Percentiles rank a stretch among this genome's conserved stretches.
Conservation (phyloP, 371 early-diverging fungal species). For the Rhizomucor pusillus region DNA sequence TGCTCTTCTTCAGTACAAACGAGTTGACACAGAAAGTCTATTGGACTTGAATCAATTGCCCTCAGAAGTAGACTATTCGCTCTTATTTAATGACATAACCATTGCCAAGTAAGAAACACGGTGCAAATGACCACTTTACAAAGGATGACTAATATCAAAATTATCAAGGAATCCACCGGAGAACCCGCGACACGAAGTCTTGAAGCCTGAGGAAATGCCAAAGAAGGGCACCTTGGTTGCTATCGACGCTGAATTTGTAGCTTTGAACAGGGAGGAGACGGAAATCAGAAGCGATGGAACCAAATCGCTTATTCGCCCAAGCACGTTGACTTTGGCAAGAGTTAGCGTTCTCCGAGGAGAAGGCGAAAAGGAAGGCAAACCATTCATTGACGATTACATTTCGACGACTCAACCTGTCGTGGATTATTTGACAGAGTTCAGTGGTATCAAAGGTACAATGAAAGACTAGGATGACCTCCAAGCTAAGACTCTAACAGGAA, state of each 20-base stretch:
- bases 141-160: no score
- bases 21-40: slow-evolving; percentile 46
- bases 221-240: slow-evolving; percentile 72
- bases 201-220: slow-evolving; percentile 62
- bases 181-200: slow-evolving; percentile 46
- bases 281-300: slow-evolving; percentile 93
- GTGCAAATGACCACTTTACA: slow-evolving; percentile 7
- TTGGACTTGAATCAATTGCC: slow-evolving; percentile 35
- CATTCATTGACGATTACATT: slow-evolving; percentile 96
- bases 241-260: slow-evolving; percentile 95
- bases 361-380: slow-evolving; percentile 66
- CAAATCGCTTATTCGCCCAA: slow-evolving; percentile 76
- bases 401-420: slow-evolving; percentile 77
- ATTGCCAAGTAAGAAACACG: slow-evolving; percentile 32
- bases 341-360: slow-evolving; percentile 88
- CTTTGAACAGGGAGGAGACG: slow-evolving; percentile 81
- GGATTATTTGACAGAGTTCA: slow-evolving; percentile 90
- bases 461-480: no score
- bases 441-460: slow-evolving; percentile 74
- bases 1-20: slow-evolving; percentile 68
- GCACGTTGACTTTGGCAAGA: slow-evolving; percentile 79
- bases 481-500: no score
- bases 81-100: slow-evolving; percentile 45
- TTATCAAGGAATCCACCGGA: slow-evolving; percentile 41
- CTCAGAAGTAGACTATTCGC: slow-evolving; percentile 38